Percentiles rank a stretch among this genome's conserved stretches.
Evolutionary conservation across 306 rosid genomes (phyloP).

Genomic region (Astragalus glycyphyllos): DNA sequence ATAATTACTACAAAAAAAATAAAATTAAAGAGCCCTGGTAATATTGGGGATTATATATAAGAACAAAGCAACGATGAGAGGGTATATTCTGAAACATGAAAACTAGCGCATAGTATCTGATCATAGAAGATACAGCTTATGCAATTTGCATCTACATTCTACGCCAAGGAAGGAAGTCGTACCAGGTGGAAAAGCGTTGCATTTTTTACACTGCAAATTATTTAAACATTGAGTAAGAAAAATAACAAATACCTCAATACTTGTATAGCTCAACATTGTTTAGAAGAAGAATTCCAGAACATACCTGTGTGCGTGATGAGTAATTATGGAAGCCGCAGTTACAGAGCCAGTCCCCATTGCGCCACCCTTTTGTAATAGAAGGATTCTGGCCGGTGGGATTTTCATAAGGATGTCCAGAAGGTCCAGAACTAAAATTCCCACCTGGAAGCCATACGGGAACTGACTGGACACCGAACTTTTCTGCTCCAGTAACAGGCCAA

Average conservation of each 20-base stretch:
- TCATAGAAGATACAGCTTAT: slow-evolving; percentile 21
- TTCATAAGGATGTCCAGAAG: slow-evolving; percentile 58
- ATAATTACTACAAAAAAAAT: slow-evolving; percentile 34
- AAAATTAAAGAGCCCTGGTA: slow-evolving; percentile 15
- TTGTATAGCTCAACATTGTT: slow-evolving; percentile 22
- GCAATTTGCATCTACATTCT: slow-evolving; percentile 22
- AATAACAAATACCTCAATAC: slow-evolving; percentile 25
- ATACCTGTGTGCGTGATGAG: slow-evolving; percentile 88
- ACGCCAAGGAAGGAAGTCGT: slow-evolving; percentile 41
- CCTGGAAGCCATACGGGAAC: slow-evolving; percentile 63
- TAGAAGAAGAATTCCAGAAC: slow-evolving; percentile 29
- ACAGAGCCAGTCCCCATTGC: slow-evolving; percentile 95
- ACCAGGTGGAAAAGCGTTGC: slow-evolving; percentile 93
- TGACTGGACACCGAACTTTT: slow-evolving; percentile 67
- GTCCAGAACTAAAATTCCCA: slow-evolving; percentile 59
- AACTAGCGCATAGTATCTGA: slow-evolving; percentile 30
- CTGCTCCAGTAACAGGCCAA: slow-evolving; percentile 70
- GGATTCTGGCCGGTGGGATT: slow-evolving; percentile 55
- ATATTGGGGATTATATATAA: slow-evolving; percentile 6
- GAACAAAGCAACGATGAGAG: slow-evolving; percentile 15
- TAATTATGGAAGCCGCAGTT: slow-evolving; percentile 94
- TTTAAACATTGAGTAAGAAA: slow-evolving; percentile 48
- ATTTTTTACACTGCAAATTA: slow-evolving; percentile 88
- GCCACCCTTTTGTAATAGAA: slow-evolving; percentile 80
- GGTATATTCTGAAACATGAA: background rate